These are phyloP conservation scores for Hypoxylon fuscum DNA, from an alignment of 495 filamentous ascomycete species.

Conservation along the genomic window DNA sequence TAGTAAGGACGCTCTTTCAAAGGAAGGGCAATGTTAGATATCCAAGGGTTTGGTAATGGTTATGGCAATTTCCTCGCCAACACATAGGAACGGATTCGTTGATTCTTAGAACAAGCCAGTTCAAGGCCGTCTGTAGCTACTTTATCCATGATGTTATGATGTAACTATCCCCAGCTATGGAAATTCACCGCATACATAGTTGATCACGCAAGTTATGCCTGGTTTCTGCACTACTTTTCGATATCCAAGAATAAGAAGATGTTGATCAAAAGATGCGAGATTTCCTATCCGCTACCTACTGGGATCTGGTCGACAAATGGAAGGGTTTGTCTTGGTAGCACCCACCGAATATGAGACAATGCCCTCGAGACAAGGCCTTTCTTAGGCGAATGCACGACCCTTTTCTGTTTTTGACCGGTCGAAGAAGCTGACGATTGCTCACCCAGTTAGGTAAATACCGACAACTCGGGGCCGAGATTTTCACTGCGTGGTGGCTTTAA, in stretches of 20 bases:
- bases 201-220: not conserved
- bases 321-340: too few relatives aligned
- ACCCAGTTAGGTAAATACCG: not conserved
- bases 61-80: slow-evolving; percentile 11
- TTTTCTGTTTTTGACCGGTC: slow-evolving; percentile 4
- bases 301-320: too few relatives aligned
- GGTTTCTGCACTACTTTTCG: too few relatives aligned
- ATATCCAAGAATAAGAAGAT: too few relatives aligned
- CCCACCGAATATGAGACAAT: too few relatives aligned
- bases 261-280: too few relatives aligned
- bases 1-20: not conserved
- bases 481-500: slow-evolving; percentile 10
- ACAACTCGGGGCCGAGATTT: slow-evolving; percentile 30
- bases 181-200: not conserved
- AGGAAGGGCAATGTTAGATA: not conserved
- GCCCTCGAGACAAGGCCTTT: too few relatives aligned
- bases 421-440: slow-evolving; percentile 7
- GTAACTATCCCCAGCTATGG: not conserved
- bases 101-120: slow-evolving; percentile 1
- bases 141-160: slow-evolving; percentile 20
- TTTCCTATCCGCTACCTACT: too few relatives aligned
- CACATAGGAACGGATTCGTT: not conserved
- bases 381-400: too few relatives aligned
- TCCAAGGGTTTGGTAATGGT: slow-evolving; percentile 8
- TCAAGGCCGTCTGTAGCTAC: not conserved